phyloP scores from a whole-genome alignment of 2,329 filamentous ascomycete species.

The Epicoccum nigrum region DNA sequence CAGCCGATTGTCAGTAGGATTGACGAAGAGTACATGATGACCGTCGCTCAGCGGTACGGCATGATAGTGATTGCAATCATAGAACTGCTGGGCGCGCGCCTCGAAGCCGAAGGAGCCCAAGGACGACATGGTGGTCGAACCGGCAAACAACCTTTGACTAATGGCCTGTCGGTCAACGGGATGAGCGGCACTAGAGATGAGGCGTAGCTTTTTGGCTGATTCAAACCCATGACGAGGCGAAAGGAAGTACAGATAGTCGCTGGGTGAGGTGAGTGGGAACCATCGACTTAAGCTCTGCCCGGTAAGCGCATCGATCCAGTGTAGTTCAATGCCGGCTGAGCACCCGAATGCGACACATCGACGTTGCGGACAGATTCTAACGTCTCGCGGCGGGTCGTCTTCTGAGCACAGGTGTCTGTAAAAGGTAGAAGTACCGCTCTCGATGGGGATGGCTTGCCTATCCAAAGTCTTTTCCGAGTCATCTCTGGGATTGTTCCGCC shows the following conservation, averaged over 20 bases:
- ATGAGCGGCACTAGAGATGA: constrained; percentile 66
- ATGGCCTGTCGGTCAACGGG: constrained; percentile 43
- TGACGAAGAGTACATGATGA: constrained; percentile 68
- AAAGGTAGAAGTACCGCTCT: constrained; percentile 46
- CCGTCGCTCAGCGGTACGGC: constrained; percentile 70
- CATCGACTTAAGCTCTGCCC: constrained; percentile 60
- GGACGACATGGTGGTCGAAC: constrained; percentile 24
- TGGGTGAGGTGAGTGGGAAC: constrained; percentile 62
- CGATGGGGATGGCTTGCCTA: constrained; percentile 31
- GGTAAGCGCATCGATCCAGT: constrained; percentile 61
- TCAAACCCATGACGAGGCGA: constrained; percentile 60
- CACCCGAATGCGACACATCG: constrained; percentile 71
- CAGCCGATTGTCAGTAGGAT: constrained; percentile 62
- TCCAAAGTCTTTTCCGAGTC: neutral
- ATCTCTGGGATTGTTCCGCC: neutral
- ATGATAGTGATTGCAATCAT: constrained; percentile 63
- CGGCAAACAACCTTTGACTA: constrained; percentile 27
- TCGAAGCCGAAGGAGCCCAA: constrained; percentile 35
- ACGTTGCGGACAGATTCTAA: constrained; percentile 69
- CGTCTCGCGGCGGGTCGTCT: constrained; percentile 68
- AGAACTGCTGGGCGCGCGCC: constrained; percentile 10
- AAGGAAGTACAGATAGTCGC: constrained; percentile 66
- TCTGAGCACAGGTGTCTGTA: constrained; percentile 63
- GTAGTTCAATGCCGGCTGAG: constrained; percentile 66
- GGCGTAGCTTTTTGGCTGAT: constrained; percentile 62